Base-by-base conservation (phyloP, 495 filamentous ascomycete species). In the Apiosordaria backusii region DNA sequence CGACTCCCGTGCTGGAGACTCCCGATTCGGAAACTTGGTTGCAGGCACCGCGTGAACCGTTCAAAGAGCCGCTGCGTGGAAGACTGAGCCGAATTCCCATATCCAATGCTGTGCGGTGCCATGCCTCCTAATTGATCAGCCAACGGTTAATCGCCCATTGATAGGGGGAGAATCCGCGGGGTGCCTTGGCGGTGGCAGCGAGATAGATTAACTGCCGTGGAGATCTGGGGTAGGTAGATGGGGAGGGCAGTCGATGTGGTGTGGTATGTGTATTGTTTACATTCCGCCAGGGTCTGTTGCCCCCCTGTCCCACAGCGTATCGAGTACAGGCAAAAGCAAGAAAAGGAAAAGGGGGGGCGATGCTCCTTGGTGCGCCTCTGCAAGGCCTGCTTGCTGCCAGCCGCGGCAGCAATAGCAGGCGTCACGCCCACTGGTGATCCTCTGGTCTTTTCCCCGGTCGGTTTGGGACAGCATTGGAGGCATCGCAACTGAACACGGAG, bases 1-100 rank as follows among this genome's bases (percentile, higher is more conserved):
- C 35, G 5, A 45, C 35, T 45, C 35, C 35, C 35, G 35, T 45
- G 35, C 4, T 45, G 35, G 35, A 45, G 35, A 9, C 23, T 22
- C 65, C 61, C n/a, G 40, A 70, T 70, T 62, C 52, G 62, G 57
- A 63, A 65, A 67, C 63, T 50, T 62, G 63, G 50, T 60, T 52
- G 23, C 13, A 58, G 27, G 23, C 27, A 50, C 50, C 15, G 13
- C 27, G 13, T 45, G 35, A 45, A 45, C 35, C 35, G 10, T 45
- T 15, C 35, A 45, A 45, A 45, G 35, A 45, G 35, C 10, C 35
- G 35, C 35, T 45, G 35, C 10, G 35, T 69, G 70, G 70, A 69
- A 71, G 5, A 68, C 50, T 24, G n/a, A 60, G 64, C 70, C 70
- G 70, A 69, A 15, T 62, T 69, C 64, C 70, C 70, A 69, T 71